Evolutionary conservation across 176 grass and related monocot genomes (phyloP).

Genomic region (Microstegium vimineum): DNA sequence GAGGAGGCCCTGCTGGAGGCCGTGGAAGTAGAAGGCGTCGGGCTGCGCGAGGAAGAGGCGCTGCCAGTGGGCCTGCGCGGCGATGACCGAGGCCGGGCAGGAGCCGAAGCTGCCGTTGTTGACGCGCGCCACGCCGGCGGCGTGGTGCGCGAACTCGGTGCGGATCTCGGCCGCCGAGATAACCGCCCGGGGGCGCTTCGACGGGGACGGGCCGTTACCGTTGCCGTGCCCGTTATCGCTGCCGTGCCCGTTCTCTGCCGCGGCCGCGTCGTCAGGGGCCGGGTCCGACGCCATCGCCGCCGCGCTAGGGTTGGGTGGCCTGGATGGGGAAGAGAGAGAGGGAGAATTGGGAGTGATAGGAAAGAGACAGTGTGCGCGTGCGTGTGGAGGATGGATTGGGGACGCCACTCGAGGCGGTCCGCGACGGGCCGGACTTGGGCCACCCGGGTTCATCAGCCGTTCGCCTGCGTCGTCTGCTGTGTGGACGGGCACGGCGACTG

Average conservation of each 20-base stretch:
- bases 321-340: conserved; percentile 19
- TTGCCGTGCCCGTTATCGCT: conserved; percentile 20
- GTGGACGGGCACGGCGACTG: neutral
- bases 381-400: neutral
- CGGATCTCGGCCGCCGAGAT: conserved; percentile 49
- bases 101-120: conserved; percentile 98
- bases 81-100: conserved; percentile 73
- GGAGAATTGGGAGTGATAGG: neutral
- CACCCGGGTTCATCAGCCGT: neutral
- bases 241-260: conserved; percentile 40
- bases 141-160: conserved; percentile 84
- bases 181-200: conserved; percentile 39
- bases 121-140: conserved; percentile 54
- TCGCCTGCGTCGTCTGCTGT: neutral
- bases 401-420: neutral
- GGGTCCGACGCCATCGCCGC: conserved; percentile 40
- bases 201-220: conserved; percentile 21
- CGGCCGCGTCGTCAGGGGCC: conserved; percentile 14
- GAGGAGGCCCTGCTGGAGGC: conserved; percentile 52
- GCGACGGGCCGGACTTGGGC: neutral
- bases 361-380: neutral
- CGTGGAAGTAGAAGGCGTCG: conserved; percentile 77
- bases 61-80: conserved; percentile 66
- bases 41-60: conserved; percentile 72
- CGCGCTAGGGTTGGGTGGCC: conserved; percentile 34